These are phyloP conservation scores for Nymphaea colorata DNA, from an alignment of 164 flowering plant species.

Conservation along the genomic window DNA sequence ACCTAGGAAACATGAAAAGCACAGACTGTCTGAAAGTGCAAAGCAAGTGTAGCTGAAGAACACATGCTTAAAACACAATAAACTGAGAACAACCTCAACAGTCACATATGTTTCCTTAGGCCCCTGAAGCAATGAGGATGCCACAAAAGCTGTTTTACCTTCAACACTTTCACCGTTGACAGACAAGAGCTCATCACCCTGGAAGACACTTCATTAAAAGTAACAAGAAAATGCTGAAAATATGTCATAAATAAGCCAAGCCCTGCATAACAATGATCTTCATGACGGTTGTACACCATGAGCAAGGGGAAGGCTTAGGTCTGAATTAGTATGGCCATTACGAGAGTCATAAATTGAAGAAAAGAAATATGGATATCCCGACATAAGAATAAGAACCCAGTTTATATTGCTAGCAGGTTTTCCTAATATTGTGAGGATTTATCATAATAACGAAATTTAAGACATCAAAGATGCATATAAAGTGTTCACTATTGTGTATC, in stretches of 20 bases:
- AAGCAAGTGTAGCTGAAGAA: neutral
- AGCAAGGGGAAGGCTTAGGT: too few relatives aligned
- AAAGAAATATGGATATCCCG: too few relatives aligned
- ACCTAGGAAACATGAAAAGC: conserved; percentile 30
- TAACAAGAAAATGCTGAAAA: conserved; percentile 1
- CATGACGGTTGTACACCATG: too few relatives aligned
- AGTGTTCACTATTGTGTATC: too few relatives aligned
- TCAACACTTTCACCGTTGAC: conserved; percentile 75
- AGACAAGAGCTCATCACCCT: conserved; percentile 87
- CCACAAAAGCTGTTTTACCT: conserved; percentile 92
- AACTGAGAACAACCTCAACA: conserved; percentile 43
- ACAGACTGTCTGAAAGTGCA: neutral
- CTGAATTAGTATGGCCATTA: too few relatives aligned
- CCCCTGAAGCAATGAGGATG: conserved; percentile 79
- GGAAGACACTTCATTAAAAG: conserved; percentile 5
- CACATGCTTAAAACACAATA: conserved; percentile 1
- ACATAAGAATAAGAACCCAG: too few relatives aligned
- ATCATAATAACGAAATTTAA: too few relatives aligned
- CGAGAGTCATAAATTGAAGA: too few relatives aligned
- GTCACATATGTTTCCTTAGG: conserved; percentile 81
- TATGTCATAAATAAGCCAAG: neutral
- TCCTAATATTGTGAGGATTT: too few relatives aligned
- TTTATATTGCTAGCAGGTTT: too few relatives aligned
- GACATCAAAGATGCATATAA: too few relatives aligned
- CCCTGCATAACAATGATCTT: neutral